Conservation (phyloP, 495 filamentous ascomycete species). For the Penicillium verhagenii region DNA sequence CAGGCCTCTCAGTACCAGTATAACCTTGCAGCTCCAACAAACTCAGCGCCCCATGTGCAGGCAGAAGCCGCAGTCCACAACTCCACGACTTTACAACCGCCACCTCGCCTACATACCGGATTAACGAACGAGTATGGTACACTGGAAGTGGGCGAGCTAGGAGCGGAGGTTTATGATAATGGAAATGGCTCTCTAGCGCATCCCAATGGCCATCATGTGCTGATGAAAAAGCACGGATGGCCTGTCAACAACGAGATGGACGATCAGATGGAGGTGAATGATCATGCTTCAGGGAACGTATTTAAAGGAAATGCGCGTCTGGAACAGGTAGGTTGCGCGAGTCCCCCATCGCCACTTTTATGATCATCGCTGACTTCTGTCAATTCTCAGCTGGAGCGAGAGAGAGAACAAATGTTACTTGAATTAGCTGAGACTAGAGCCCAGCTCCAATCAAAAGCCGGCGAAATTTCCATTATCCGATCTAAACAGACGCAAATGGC, state of each 20-base stretch:
- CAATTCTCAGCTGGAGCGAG: conserved; percentile 48
- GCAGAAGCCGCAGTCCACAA: conserved; percentile 4
- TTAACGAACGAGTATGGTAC: conserved; percentile 53
- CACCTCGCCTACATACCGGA: conserved; percentile 36
- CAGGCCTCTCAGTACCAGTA: conserved; percentile 16
- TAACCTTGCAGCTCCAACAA: neutral
- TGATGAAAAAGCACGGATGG: conserved; percentile 5
- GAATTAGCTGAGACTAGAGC: conserved; percentile 50
- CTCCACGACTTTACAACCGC: conserved; percentile 25
- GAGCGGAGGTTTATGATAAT: conserved; percentile 52
- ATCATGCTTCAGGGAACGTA: conserved; percentile 21
- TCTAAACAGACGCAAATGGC: conserved; percentile 56
- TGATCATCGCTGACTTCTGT: conserved; percentile 23
- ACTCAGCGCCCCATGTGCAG: conserved; percentile 7
- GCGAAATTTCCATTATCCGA: conserved; percentile 68
- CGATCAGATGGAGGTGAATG: conserved; percentile 32
- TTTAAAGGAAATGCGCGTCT: conserved; percentile 19
- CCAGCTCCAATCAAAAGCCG: conserved; percentile 53
- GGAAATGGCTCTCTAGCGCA: conserved; percentile 28
- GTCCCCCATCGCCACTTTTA: neutral
- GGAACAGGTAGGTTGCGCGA: neutral
- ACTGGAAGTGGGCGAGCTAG: conserved; percentile 56
- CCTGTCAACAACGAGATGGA: conserved; percentile 9
- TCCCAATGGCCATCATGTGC: conserved; percentile 16
- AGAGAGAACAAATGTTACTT: conserved; percentile 48